Percentiles rank a stretch among this genome's conserved stretches.
These are phyloP conservation scores for Metschnikowia gelsemii DNA, from an alignment of 805 yeast genomes.

Conservation along the genomic window DNA sequence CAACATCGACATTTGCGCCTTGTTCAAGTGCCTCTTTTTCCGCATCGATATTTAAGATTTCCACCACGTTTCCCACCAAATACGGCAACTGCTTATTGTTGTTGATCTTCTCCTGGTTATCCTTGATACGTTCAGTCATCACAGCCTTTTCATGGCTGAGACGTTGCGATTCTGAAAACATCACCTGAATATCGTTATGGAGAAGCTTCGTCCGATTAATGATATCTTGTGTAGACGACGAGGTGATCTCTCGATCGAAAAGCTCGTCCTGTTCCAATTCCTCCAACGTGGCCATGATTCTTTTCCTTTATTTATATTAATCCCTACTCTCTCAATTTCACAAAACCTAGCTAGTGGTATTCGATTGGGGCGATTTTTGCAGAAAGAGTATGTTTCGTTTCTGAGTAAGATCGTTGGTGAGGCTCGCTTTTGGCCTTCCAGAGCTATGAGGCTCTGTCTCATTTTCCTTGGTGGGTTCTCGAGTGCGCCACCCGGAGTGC, in stretches of 20 bases:
- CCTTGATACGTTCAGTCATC: conserved; percentile 91
- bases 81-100: conserved; percentile 95
- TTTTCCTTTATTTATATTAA: not conserved
- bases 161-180: conserved; percentile 88
- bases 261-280: conserved; percentile 70
- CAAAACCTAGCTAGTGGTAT: too few species aligned
- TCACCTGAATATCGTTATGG: conserved; percentile 93
- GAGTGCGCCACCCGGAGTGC: conserved; percentile 9
- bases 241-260: conserved; percentile 78
- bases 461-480: too few species aligned
- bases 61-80: conserved; percentile 94
- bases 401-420: too few species aligned
- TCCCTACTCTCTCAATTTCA: not conserved
- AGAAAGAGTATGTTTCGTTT: too few species aligned
- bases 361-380: too few species aligned
- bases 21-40: conserved; percentile 81
- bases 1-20: conserved; percentile 93
- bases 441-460: too few species aligned
- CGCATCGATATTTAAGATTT: conserved; percentile 81
- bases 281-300: conserved; percentile 75
- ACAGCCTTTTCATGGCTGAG: conserved; percentile 88
- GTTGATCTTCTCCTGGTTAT: conserved; percentile 92
- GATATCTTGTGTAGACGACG: conserved; percentile 77
- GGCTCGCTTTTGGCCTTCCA: too few species aligned
- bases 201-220: conserved; percentile 80